Percentiles rank a stretch among this genome's conserved stretches.
These are phyloP conservation scores for Acer campestre DNA, from an alignment of 345 rosid genomes.

Conservation along the genomic window DNA sequence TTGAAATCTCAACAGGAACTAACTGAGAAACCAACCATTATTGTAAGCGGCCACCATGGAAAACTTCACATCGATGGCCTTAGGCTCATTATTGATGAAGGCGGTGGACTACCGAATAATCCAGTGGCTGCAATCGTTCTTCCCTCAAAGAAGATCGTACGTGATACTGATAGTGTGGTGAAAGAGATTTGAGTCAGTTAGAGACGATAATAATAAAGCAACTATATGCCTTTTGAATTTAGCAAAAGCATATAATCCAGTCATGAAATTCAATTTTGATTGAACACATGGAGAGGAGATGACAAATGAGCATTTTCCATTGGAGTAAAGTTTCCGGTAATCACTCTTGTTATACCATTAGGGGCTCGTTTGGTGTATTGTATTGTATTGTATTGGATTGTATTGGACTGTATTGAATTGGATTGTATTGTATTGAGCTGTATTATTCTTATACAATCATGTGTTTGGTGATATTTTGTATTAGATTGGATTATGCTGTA, in stretches of 20 bases:
- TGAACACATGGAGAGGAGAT: too few relatives aligned
- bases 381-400: too few relatives aligned
- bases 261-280: neutral
- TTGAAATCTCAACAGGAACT: constrained; percentile 38
- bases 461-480: too few relatives aligned
- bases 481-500: too few relatives aligned
- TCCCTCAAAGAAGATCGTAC: constrained; percentile 67
- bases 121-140: constrained; percentile 83
- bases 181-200: constrained; percentile 17
- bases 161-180: constrained; percentile 49
- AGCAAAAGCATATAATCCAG: neutral
- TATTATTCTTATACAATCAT: too few relatives aligned
- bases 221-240: neutral
- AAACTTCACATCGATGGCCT: constrained; percentile 77
- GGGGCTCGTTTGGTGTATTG: too few relatives aligned
- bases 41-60: constrained; percentile 86
- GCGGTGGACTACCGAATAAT: constrained; percentile 65
- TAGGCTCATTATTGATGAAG: constrained; percentile 84
- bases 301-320: neutral
- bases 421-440: too few relatives aligned
- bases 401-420: too few relatives aligned
- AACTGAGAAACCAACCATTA: constrained; percentile 46
- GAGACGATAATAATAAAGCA: neutral
- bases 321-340: neutral
- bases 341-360: neutral